phyloP scores from a whole-genome alignment of 805 yeast species.

The Metschnikowia lunata region DNA sequence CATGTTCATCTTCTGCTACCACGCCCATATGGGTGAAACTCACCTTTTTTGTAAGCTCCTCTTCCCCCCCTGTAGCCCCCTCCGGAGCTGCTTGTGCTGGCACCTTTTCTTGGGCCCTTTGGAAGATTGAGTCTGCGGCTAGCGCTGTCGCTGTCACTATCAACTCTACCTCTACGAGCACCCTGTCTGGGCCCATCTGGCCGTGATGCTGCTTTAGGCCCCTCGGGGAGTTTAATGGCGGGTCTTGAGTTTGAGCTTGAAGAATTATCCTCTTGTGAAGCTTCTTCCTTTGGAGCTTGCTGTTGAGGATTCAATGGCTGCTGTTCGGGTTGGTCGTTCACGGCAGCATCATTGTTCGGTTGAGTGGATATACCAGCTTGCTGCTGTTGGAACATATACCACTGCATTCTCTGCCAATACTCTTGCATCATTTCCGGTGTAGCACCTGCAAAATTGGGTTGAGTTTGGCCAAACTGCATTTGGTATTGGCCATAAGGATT shows the following conservation, averaged over 20 bases:
- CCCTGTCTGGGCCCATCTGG: constrained; percentile 10
- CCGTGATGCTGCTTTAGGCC: constrained; percentile 10
- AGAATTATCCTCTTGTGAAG: constrained; percentile 2
- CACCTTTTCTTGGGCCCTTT: constrained; percentile 46
- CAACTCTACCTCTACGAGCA: constrained; percentile 6
- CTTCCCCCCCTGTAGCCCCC: constrained; percentile 30
- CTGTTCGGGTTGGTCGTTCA: constrained; percentile 30
- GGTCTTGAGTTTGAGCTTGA: not conserved
- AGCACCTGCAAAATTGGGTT: constrained; percentile 16
- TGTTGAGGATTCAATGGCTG: constrained; percentile 44
- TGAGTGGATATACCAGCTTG: constrained; percentile 20
- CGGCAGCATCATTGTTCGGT: constrained; percentile 20
- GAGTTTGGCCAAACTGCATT: constrained; percentile 12
- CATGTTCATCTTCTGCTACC: constrained; percentile 30
- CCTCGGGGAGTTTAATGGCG: constrained; percentile 22
- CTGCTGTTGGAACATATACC: constrained; percentile 60
- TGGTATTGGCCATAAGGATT: constrained; percentile 20
- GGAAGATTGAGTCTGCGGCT: constrained; percentile 35
- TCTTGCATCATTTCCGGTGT: constrained; percentile 58
- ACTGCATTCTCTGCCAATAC: constrained; percentile 61
- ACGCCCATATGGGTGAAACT: constrained; percentile 44
- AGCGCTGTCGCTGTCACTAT: constrained; percentile 11
- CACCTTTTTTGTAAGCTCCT: constrained; percentile 22
- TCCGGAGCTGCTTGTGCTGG: constrained; percentile 16
- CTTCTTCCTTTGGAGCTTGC: constrained; percentile 17